phyloP scores from a whole-genome alignment of 176 grass and related monocot genomes.

The Pontederia crassipes region DNA sequence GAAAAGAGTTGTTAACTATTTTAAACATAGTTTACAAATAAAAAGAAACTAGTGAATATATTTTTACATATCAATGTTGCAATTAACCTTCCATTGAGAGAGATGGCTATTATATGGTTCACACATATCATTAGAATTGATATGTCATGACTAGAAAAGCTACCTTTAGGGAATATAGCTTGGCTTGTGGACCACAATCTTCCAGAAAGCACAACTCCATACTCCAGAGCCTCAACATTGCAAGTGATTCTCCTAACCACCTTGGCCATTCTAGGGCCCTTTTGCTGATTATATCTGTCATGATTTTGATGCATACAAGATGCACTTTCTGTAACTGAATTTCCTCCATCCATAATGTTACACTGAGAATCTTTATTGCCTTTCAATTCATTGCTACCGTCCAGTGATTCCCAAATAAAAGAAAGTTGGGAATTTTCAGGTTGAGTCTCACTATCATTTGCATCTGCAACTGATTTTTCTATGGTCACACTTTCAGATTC shows the following conservation, averaged over 20 bases:
- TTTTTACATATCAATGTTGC: no score
- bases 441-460: background rate
- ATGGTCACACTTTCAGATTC: background rate
- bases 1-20: no score
- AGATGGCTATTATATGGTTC: background rate
- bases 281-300: conserved; percentile 27
- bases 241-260: conserved; percentile 68
- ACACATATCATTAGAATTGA: conserved; percentile 2
- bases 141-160: background rate
- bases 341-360: conserved; percentile 4
- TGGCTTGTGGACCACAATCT: conserved; percentile 63
- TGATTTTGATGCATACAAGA: conserved; percentile 1
- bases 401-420: background rate
- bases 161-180: conserved; percentile 88
- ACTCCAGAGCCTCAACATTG: conserved; percentile 69
- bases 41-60: no score
- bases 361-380: background rate
- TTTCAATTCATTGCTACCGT: conserved; percentile 3
- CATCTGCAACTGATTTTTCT: background rate
- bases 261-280: conserved; percentile 76
- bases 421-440: background rate
- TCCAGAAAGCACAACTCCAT: conserved; percentile 61
- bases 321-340: conserved; percentile 1
- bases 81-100: background rate
- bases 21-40: no score